Conservation (phyloP, 441 rosid genomes). For the Eruca vesicaria region DNA sequence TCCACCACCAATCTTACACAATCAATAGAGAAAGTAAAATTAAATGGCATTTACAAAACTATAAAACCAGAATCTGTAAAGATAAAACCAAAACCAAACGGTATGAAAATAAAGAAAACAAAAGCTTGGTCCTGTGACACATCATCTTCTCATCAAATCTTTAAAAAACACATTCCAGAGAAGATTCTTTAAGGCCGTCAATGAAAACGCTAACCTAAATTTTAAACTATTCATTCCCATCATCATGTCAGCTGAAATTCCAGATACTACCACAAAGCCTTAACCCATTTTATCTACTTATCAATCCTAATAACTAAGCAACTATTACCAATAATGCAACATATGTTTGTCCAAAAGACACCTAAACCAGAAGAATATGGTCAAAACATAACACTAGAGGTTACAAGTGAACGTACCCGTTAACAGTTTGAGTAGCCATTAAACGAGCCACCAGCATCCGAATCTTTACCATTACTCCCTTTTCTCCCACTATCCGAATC, state of each 20-base stretch:
- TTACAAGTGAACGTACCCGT: conserved; percentile 49
- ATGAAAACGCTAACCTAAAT: neutral
- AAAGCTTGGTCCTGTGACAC: neutral
- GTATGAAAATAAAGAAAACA: neutral
- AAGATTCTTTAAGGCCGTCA: neutral
- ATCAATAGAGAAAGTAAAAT: conserved; percentile 11
- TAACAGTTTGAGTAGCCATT: conserved; percentile 38
- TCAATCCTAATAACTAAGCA: neutral
- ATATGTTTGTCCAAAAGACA: conserved; percentile 1
- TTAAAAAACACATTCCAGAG: neutral
- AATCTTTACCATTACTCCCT: conserved; percentile 30
- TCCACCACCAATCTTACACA: neutral
- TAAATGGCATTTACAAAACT: neutral
- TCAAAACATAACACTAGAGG: conserved; percentile 12
- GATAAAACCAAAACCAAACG: conserved; percentile 7
- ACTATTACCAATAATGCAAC: neutral
- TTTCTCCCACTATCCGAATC: conserved; percentile 35
- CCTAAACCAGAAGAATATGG: neutral
- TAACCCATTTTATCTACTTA: neutral
- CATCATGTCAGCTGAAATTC: neutral
- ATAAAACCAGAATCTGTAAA: neutral
- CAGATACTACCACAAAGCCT: neutral
- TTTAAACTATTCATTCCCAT: neutral
- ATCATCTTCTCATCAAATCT: neutral
- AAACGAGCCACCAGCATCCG: conserved; percentile 37